These are phyloP conservation scores for Rhodotorula diobovata DNA, from an alignment of 768 basidiomycete genomes.

Conservation along the genomic window DNA sequence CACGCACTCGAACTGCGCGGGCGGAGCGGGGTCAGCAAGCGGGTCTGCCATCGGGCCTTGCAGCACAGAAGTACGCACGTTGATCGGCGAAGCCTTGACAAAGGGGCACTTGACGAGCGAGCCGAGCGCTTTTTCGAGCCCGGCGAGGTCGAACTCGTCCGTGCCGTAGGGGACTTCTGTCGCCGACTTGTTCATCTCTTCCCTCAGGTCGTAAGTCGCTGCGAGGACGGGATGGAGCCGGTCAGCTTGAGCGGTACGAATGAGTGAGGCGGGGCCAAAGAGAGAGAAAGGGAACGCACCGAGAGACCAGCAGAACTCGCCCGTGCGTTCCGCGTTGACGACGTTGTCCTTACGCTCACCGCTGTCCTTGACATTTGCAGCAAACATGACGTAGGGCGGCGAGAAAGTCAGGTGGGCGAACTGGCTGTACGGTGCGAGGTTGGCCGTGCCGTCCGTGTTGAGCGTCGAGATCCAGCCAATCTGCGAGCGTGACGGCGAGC, in stretches of 20 bases:
- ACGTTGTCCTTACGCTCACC: conserved; percentile 5
- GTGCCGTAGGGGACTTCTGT: conserved; percentile 9
- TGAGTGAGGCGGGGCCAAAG: no score
- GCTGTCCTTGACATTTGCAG: conserved; percentile 6
- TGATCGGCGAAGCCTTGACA: conserved; percentile 9
- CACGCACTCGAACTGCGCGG: conserved; percentile 12
- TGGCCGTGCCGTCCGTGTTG: conserved; percentile 7
- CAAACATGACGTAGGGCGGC: conserved; percentile 17
- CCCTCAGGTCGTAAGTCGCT: conserved; percentile 18
- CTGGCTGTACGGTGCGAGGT: conserved; percentile 15
- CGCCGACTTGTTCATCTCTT: conserved; percentile 4
- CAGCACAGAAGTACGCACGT: background rate
- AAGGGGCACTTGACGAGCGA: conserved; percentile 4
- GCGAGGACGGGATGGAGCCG: accelerated
- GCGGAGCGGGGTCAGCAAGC: background rate
- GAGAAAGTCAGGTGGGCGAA: conserved; percentile 8
- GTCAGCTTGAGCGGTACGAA: background rate
- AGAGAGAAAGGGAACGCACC: background rate
- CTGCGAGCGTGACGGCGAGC: background rate
- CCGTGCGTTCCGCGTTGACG: conserved; percentile 1
- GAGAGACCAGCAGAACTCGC: conserved; percentile 16
- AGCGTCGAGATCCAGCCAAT: conserved; percentile 24
- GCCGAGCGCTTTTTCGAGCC: background rate
- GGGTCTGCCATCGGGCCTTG: no score
- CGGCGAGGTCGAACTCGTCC: conserved; percentile 15